phyloP scores from a whole-genome alignment of 306 rosid species.

The Begonia peltatifolia region DNA sequence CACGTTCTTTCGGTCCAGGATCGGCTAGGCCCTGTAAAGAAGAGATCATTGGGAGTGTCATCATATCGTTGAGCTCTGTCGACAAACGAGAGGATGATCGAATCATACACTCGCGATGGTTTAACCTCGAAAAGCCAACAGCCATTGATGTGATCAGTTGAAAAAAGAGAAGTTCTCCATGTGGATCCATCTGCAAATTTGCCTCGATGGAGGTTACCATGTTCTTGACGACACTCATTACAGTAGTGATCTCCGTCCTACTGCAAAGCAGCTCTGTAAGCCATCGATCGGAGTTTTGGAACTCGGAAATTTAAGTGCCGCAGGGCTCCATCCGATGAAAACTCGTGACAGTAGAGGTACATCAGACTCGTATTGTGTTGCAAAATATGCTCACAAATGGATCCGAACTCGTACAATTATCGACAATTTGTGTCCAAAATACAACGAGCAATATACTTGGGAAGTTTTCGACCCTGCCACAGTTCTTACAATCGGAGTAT shows the following conservation, averaged over 20 bases:
- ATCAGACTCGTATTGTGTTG: conserved; percentile 33
- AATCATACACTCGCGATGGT: conserved; percentile 34
- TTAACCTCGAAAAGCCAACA: conserved; percentile 29
- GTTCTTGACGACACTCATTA: conserved; percentile 50
- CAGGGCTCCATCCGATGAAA: conserved; percentile 36
- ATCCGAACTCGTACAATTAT: conserved; percentile 34
- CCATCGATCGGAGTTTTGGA: conserved; percentile 35
- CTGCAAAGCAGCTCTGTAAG: conserved; percentile 36
- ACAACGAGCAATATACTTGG: conserved; percentile 47
- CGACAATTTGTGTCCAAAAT: conserved; percentile 24
- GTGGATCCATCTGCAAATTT: conserved; percentile 33
- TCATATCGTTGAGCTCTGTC: conserved; percentile 19
- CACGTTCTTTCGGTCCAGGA: conserved; percentile 26
- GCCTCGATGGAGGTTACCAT: conserved; percentile 48
- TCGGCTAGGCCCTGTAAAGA: conserved; percentile 29
- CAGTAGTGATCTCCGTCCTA: conserved; percentile 38
- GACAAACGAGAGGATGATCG: conserved; percentile 38
- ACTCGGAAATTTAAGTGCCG: conserved; percentile 33
- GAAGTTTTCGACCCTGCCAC: conserved; percentile 49
- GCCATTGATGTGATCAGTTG: conserved; percentile 30
- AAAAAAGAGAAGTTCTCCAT: conserved; percentile 34
- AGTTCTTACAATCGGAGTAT: conserved; percentile 31
- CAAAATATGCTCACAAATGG: conserved; percentile 47
- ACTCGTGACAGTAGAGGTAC: conserved; percentile 29
- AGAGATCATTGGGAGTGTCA: conserved; percentile 31